Percentiles rank a stretch among this genome's conserved stretches.
Evolutionary conservation across 805 yeast genomes (phyloP).

Genomic region (Millerago galiae): DNA sequence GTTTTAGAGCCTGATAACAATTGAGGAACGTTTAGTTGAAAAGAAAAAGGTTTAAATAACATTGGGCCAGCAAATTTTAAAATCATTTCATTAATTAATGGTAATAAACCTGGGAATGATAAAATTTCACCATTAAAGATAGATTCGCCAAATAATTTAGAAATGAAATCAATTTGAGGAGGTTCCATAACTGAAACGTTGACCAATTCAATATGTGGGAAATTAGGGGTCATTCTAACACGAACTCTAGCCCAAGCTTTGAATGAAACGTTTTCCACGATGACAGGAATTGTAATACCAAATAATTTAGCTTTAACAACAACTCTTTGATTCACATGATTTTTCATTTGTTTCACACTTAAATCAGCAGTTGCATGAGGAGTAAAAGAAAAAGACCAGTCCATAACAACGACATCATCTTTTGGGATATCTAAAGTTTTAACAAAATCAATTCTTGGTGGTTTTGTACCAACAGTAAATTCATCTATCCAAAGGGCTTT

Average conservation of each 20-base stretch:
- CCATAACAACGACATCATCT: constrained; percentile 94
- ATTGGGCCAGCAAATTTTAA: constrained; percentile 85
- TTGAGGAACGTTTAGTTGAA: constrained; percentile 90
- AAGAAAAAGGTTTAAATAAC: constrained; percentile 82
- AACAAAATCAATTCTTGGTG: constrained; percentile 87
- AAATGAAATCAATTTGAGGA: constrained; percentile 81
- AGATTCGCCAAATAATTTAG: constrained; percentile 68
- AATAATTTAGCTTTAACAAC: constrained; percentile 76
- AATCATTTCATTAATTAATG: constrained; percentile 79
- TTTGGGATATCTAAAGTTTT: constrained; percentile 87
- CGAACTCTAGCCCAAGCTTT: constrained; percentile 71
- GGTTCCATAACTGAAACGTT: constrained; percentile 80
- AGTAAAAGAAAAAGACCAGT: constrained; percentile 87
- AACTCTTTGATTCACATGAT: constrained; percentile 74
- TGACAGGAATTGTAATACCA: constrained; percentile 75
- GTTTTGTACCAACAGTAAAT: constrained; percentile 90
- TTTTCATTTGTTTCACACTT: constrained; percentile 77
- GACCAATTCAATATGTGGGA: constrained; percentile 91
- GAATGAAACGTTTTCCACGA: constrained; percentile 76
- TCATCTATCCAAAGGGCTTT: constrained; percentile 80
- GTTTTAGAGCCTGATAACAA: constrained; percentile 80
- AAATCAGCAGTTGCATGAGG: constrained; percentile 88
- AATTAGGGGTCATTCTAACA: constrained; percentile 80
- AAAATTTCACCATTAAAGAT: constrained; percentile 84
- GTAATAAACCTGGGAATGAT: constrained; percentile 78